Base-by-base conservation (phyloP, 2,329 filamentous ascomycete genomes). In the Colletotrichum lentis region DNA sequence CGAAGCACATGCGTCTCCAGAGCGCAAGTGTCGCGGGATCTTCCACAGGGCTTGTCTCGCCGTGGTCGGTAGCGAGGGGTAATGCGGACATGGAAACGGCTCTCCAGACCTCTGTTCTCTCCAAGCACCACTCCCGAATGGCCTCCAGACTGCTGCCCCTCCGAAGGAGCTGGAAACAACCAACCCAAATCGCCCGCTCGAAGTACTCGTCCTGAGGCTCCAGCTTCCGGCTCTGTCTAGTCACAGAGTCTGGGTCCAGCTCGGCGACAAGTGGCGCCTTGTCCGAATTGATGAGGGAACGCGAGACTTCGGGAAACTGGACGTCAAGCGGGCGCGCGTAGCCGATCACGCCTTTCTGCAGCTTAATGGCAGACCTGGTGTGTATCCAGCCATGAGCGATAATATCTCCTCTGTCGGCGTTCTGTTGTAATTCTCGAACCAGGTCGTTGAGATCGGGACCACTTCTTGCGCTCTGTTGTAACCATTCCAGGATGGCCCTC, bases 331-430 rank as follows among this genome's bases (percentile, higher is more conserved):
- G 68, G 12, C 69, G 64, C 20, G 44, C 39, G 18, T 64, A 62
- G 8, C 70, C 70, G 7, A 88, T 82, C 71, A 96, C 81, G 66
- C 91, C 89, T 81, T 98, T 99, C 76, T 93, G 89, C 64, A 92
- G 87, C 81, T 99, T 99, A 79, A 99, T 93, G 55, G 90, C 90
- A 67, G 92, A 89, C 71, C 94, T 92, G 0, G 96, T 97, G 77
- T 97, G 93, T 70, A 97, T 87, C 92, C 94, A 97, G 47, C 95
- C 95, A 76, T 94, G 90, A 35, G 92, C 89, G 81, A 96, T 92
- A 11, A 94, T 88, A 57, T 94, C 92, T 11, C 91, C 91, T 73
- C 92, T 85, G 68, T 95, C 91, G 14, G 92, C 91, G 70, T 89
- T 89, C 69, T 88, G 85, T 76, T 94, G 91, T 62, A 94, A 85